Evolutionary conservation across 2,329 filamentous ascomycete species (phyloP).

Genomic region (Cladophialophora bantiana): DNA sequence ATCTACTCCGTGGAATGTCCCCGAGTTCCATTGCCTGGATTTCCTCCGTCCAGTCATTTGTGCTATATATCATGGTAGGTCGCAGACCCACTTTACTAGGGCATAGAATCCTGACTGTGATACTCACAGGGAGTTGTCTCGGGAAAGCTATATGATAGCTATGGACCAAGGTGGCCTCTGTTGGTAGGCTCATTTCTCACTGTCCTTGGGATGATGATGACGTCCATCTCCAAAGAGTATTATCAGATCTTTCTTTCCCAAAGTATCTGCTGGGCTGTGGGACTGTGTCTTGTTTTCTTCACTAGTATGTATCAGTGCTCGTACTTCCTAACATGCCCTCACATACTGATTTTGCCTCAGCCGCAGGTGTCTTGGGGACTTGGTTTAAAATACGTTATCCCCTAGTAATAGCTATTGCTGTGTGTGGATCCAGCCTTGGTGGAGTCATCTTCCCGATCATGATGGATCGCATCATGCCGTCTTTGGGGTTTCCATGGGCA

Average conservation of each 20-base stretch:
- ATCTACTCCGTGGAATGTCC: constrained; percentile 57
- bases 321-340: not conserved
- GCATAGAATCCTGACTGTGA: too few relatives aligned
- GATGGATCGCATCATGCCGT: constrained; percentile 60
- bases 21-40: constrained; percentile 68
- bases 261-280: constrained; percentile 59
- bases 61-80: not conserved
- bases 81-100: not conserved
- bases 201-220: constrained; percentile 66
- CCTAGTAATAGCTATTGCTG: constrained; percentile 60
- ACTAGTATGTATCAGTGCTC: constrained; percentile 43
- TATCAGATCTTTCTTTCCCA: constrained; percentile 64
- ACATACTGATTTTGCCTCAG: not conserved
- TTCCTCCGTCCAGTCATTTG: constrained; percentile 58
- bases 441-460: constrained; percentile 69
- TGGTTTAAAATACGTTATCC: constrained; percentile 32
- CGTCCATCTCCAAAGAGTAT: constrained; percentile 59
- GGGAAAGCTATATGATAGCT: constrained; percentile 55
- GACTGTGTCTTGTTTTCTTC: constrained; percentile 59
- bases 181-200: constrained; percentile 59
- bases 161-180: constrained; percentile 51
- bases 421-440: constrained; percentile 62
- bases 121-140: constrained; percentile 46
- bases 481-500: constrained; percentile 63
- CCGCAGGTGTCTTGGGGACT: constrained; percentile 22